Percentiles rank a stretch among this genome's conserved stretches.
phyloP scores from a whole-genome alignment of 1,139 yeast genomes.

The Kurtzmaniella quercitrusa region DNA sequence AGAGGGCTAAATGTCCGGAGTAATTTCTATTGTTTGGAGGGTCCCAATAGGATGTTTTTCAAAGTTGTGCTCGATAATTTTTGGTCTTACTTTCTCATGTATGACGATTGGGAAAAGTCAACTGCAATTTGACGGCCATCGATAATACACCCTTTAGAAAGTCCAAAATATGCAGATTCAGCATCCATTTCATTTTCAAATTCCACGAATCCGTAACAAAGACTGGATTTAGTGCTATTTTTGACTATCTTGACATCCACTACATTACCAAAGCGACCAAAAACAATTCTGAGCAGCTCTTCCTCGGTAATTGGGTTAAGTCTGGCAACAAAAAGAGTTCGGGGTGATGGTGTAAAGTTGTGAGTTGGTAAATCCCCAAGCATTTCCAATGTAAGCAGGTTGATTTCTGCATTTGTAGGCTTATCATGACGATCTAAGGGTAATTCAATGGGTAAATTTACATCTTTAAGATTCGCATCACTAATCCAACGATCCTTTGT shows the following conservation, averaged over 20 bases:
- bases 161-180: conserved; percentile 56
- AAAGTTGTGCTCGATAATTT: too few species aligned
- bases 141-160: conserved; percentile 54
- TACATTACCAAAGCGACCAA: conserved; percentile 57
- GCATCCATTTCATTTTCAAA: conserved; percentile 45
- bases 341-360: conserved; percentile 57
- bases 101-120: conserved; percentile 59
- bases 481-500: neutral
- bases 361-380: conserved; percentile 65
- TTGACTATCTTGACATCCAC: conserved; percentile 47
- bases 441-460: neutral
- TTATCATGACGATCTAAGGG: conserved; percentile 7
- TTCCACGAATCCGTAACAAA: conserved; percentile 64
- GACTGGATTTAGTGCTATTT: conserved; percentile 40
- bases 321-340: conserved; percentile 58
- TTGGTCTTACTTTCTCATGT: conserved; percentile 1
- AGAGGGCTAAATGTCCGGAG: too few species aligned
- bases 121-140: conserved; percentile 65
- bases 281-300: conserved; percentile 51
- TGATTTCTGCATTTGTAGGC: conserved; percentile 29
- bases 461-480: neutral
- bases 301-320: conserved; percentile 57
- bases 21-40: too few species aligned
- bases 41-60: neutral
- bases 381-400: conserved; percentile 59